These are phyloP conservation scores for Heliamphora exappendiculata DNA, from an alignment of 148 eudicot genomes.

Conservation along the genomic window DNA sequence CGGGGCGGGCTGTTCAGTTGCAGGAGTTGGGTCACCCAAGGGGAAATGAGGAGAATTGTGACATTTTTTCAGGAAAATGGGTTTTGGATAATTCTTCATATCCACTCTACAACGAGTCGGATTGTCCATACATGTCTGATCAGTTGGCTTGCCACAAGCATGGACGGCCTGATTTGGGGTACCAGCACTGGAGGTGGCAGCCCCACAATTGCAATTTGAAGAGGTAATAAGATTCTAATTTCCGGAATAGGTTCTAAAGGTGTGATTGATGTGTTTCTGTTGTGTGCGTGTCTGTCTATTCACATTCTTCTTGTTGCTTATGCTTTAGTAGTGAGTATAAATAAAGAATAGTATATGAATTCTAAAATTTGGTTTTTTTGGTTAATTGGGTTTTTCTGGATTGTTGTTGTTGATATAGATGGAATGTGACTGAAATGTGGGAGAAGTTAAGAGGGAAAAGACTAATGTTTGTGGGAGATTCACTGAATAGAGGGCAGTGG, in stretches of 20 bases:
- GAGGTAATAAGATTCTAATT: slow-evolving; percentile 39
- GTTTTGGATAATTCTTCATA: slow-evolving; percentile 66
- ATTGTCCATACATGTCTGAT: slow-evolving; percentile 94
- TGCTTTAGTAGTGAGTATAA: neutral
- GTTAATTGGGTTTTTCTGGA: slow-evolving; percentile 9
- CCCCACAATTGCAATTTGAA: slow-evolving; percentile 78
- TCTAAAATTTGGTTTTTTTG: slow-evolving; percentile 6
- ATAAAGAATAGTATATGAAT: neutral
- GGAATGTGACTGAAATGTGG: slow-evolving; percentile 82
- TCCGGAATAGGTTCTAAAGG: neutral
- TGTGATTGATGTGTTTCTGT: neutral
- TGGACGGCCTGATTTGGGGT: slow-evolving; percentile 72
- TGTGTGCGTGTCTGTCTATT: neutral
- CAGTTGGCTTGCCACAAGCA: slow-evolving; percentile 94
- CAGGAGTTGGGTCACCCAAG: slow-evolving; percentile 21
- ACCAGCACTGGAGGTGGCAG: slow-evolving; percentile 92
- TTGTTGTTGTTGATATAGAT: slow-evolving; percentile 37
- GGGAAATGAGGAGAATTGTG: slow-evolving; percentile 39
- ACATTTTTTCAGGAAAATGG: slow-evolving; percentile 84
- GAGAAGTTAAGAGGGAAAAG: slow-evolving; percentile 85
- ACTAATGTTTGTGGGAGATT: slow-evolving; percentile 93
- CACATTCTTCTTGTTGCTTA: neutral
- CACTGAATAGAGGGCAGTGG: slow-evolving; percentile 97
- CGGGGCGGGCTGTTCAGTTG: slow-evolving; percentile 22
- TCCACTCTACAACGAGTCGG: slow-evolving; percentile 79